Base-by-base conservation (phyloP, 176 grass and related monocot genomes). In the Stipa capillata region DNA sequence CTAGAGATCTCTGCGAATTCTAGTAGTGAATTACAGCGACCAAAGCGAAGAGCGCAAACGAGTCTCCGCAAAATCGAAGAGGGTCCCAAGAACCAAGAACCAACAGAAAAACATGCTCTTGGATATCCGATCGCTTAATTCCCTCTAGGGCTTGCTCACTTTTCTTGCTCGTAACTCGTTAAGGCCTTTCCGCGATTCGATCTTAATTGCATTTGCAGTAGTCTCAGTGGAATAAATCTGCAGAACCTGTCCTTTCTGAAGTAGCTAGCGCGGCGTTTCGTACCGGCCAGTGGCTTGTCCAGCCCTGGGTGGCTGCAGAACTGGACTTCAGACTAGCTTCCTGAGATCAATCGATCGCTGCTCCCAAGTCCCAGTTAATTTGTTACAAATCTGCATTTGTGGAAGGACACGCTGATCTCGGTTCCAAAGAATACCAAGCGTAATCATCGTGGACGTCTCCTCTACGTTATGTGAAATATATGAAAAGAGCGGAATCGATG, bases 91-190 rank as follows among this genome's bases (percentile, higher is more conserved):
- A 21, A 4, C 27, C 3, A 51, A 62, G 17, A 44, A 24, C 43
- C 11, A 23, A 0, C 24, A 37, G n/a, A 2, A 11, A 55, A 66
- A 83, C 84, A 81, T 86, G 58, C 77, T 75, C 29, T 11, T 5
- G 77, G 78, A 86, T 86, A 79, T 86, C 60, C 84, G 42, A 23
- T 41, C 21, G 34, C n/a, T n/a, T n/a, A n/a, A n/a, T 18, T 20
- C 4, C 21, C 60, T 79, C 28, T 20, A n/a, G 36, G 75, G n/a
- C 20, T 72, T 15, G 32, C 31, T 63, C 74, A 24, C 66, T 14
- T 47, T 65, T 73, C 18, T 41, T 67, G 77, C 44, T 74, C 45
- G 31, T n/a, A n/a, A n/a, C n/a, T n/a, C n/a, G n/a, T n/a, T 1
- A 14, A 1, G 13, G 15, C 60, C 78, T 47, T 72, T 82, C 37